A percentile compares a stretch with the other conserved stretches of the same genome.
Conservation (phyloP, 495 filamentous ascomycete species). For the Aspergillus indologenus region DNA sequence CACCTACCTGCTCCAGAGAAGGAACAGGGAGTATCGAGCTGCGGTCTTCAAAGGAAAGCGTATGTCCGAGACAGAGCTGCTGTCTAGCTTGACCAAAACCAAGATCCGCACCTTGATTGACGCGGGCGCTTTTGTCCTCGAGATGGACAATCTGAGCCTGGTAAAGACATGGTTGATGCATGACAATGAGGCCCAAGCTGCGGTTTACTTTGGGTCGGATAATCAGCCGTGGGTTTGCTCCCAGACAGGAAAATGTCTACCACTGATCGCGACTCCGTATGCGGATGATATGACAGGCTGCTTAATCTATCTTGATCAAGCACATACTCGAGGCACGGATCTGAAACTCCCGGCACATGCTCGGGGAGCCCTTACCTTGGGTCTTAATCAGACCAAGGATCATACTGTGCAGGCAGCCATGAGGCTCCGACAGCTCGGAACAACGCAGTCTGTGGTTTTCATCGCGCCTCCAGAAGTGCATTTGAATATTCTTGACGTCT, state of each 20-base stretch:
- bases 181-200: slow-evolving; percentile 45
- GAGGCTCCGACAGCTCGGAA: slow-evolving; percentile 56
- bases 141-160: slow-evolving; percentile 52
- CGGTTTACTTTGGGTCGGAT: slow-evolving; percentile 52
- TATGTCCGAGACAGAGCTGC: slow-evolving; percentile 25
- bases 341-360: slow-evolving; percentile 57
- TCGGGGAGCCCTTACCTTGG: slow-evolving; percentile 66
- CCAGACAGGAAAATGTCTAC: slow-evolving; percentile 37
- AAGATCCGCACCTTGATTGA: slow-evolving; percentile 60
- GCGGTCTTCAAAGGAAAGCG: not conserved
- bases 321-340: slow-evolving; percentile 73
- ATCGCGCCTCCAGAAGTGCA: slow-evolving; percentile 57
- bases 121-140: slow-evolving; percentile 68
- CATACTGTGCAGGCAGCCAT: slow-evolving; percentile 70
- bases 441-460: slow-evolving; percentile 59
- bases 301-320: slow-evolving; percentile 71
- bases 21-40: slow-evolving; percentile 15
- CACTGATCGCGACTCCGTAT: slow-evolving; percentile 58
- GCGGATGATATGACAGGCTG: slow-evolving; percentile 55
- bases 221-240: slow-evolving; percentile 39
- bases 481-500: slow-evolving; percentile 46
- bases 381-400: slow-evolving; percentile 64
- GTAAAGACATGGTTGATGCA: slow-evolving; percentile 46
- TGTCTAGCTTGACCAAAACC: slow-evolving; percentile 53
- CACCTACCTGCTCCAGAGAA: slow-evolving; percentile 44